Base-by-base conservation (phyloP, 495 filamentous ascomycete species). In the Tuber borchii region DNA sequence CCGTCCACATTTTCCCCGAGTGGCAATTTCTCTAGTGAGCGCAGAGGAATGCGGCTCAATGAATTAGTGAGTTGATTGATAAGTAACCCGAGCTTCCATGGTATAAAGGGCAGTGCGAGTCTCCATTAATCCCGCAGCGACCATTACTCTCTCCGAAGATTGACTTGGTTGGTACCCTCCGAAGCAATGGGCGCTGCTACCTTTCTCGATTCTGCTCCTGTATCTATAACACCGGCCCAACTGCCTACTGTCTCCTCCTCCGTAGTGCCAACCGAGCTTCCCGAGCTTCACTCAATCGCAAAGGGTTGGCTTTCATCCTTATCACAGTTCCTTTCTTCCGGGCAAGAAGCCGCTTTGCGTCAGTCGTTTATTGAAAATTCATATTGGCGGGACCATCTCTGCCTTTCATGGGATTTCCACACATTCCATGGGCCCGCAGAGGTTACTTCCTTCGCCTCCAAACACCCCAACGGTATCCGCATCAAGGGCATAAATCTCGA, bases 371-470 rank as follows among this genome's bases (percentile, higher is more conserved):
- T 89, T 22, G 81, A 85, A 6, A 85, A 88, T 56, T 86, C 87
- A 12, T 92, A 88, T 84, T 91, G 90, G 89, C 86, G 89, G 9
- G 90, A 91, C 73, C 88, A 90, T 78, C 85, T 90, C 2, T 87
- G 85, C 14, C 74, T 91, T 16, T 86, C 88, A 42, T 92, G 89
- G 89, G 86, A 89, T 70, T 81, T 90, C 71, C 87, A 85, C 46
- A 91, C 91, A 1, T 73, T 88, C 61, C 88, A 90, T 71, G 88
- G 89, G 8, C 83, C 81, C 12, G 80, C 85, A 19, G 86, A 85
- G 20, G 90, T 92, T 34, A 68, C 80, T 2, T 75, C 84, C 3
- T 89, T 89, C 74, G 84, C 90, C 22, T 74, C 87, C 39, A 70
- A 77, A 1, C 72, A 76, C 31, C 78, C 73, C 34, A 77, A 84